A percentile compares a stretch with the other conserved stretches of the same genome.
Evolutionary conservation across 1,139 yeast species (phyloP).

Genomic region (Candida freyschussii): DNA sequence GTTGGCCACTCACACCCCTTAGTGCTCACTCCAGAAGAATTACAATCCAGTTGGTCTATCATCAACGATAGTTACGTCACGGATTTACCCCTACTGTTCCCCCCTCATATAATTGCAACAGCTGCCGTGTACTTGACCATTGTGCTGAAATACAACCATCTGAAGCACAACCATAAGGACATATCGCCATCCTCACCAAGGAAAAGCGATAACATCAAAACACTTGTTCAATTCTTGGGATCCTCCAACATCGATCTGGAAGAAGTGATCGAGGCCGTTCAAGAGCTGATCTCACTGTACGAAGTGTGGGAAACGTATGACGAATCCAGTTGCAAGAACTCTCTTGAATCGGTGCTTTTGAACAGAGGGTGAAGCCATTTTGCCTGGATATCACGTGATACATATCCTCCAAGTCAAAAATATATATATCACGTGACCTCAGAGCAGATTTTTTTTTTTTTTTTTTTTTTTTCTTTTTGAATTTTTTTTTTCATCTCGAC

Average conservation of each 20-base stretch:
- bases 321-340: conserved; percentile 40
- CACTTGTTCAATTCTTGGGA: conserved; percentile 62
- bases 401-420: too few relatives aligned
- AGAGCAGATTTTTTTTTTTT: background rate
- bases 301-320: conserved; percentile 83
- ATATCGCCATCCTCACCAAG: conserved; percentile 7
- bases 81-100: conserved; percentile 73
- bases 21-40: conserved; percentile 48
- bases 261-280: conserved; percentile 74
- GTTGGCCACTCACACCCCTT: conserved; percentile 6
- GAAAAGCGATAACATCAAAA: conserved; percentile 8
- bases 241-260: conserved; percentile 72
- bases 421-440: conserved; percentile 5
- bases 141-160: conserved; percentile 44
- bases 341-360: conserved; percentile 22
- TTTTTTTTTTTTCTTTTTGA: too few relatives aligned
- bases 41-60: conserved; percentile 84
- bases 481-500: too few relatives aligned
- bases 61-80: conserved; percentile 88
- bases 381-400: too few relatives aligned
- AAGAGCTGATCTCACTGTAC: conserved; percentile 73
- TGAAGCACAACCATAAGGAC: conserved; percentile 18
- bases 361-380: conserved; percentile 16
- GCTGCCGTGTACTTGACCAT: conserved; percentile 75
- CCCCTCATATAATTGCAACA: conserved; percentile 89